Percentiles rank a stretch among this genome's conserved stretches.
These are phyloP conservation scores for Prunella vulgaris DNA, from an alignment of 257 asterid genomes.

Conservation along the genomic window DNA sequence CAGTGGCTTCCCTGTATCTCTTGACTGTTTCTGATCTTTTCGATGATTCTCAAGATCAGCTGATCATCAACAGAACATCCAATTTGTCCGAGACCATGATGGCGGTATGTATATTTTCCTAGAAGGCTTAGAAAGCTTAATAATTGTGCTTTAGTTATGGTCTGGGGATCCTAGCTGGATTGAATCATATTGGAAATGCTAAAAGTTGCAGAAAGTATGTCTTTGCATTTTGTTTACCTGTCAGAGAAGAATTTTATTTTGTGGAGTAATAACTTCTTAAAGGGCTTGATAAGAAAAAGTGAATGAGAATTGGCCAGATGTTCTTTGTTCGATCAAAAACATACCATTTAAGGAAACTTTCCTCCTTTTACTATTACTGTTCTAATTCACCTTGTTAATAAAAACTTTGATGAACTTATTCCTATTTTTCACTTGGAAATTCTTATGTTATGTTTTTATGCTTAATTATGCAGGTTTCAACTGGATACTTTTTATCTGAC, in stretches of 20 bases:
- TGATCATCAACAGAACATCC: conserved; percentile 54
- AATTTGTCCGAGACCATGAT: conserved; percentile 58
- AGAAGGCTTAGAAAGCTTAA: not conserved
- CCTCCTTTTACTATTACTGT: not conserved
- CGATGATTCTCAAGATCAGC: conserved; percentile 38
- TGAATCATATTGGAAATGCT: conserved; percentile 3
- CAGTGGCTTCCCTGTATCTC: conserved; percentile 59
- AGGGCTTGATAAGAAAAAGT: not conserved
- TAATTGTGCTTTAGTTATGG: not conserved
- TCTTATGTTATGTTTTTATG: not conserved
- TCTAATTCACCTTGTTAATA: not conserved
- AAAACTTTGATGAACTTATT: not conserved
- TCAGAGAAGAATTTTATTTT: not conserved
- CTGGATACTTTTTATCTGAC: conserved; percentile 85
- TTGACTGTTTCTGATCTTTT: conserved; percentile 56
- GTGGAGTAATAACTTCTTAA: not conserved
- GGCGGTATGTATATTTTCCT: conserved; percentile 44
- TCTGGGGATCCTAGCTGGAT: not conserved
- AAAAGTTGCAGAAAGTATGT: not conserved
- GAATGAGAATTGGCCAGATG: not conserved
- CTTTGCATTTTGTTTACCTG: not conserved
- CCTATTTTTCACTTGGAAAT: not conserved
- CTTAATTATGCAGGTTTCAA: conserved; percentile 53
- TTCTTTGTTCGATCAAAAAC: not conserved
- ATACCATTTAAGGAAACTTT: not conserved